phyloP scores from a whole-genome alignment of 2,329 filamentous ascomycete species.

The Colletotrichum sp. region DNA sequence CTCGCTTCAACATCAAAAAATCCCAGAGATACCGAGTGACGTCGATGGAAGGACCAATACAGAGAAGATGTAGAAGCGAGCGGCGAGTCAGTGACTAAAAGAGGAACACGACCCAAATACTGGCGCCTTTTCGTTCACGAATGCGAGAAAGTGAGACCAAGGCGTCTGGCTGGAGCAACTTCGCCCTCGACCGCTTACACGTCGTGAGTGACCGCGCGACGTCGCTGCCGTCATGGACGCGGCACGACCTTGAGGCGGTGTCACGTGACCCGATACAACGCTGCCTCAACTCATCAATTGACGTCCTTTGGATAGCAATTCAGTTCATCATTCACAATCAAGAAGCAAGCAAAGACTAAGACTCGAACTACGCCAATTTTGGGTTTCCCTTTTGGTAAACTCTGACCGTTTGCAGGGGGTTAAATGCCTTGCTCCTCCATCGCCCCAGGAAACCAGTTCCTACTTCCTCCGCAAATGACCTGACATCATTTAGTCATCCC shows the following conservation, averaged over 20 bases:
- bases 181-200: neutral
- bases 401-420: neutral
- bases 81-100: neutral
- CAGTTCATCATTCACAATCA: neutral
- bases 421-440: neutral
- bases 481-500: conserved; percentile 21
- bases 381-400: neutral
- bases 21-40: neutral
- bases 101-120: neutral
- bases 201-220: neutral
- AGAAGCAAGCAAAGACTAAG: neutral
- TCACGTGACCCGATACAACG: neutral
- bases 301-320: neutral
- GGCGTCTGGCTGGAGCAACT: neutral
- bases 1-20: neutral
- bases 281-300: neutral
- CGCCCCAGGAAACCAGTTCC: neutral
- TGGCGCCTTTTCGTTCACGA: neutral
- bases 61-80: neutral
- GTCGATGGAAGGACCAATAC: neutral
- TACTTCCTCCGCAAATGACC: conserved; percentile 11
- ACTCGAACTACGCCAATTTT: accelerated
- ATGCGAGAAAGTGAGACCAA: neutral
- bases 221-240: neutral
- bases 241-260: conserved; percentile 8